A percentile compares a stretch with the other conserved stretches of the same genome.
phyloP scores from a whole-genome alignment of 176 grass and related monocot species.

The Eleusine coracana region DNA sequence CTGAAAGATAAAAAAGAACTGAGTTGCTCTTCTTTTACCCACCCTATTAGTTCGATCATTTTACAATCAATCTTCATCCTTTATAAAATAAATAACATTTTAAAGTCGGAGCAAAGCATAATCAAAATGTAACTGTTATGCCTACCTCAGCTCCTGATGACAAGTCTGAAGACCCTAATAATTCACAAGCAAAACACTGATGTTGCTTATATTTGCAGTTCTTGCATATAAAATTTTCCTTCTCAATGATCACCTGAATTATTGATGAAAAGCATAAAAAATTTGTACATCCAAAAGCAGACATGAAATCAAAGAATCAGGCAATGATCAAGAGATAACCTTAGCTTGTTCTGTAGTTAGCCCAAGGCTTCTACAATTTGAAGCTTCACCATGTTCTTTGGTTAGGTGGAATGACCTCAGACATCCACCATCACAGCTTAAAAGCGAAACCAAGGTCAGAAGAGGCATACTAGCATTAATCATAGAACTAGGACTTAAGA shows the following conservation, averaged over 20 bases:
- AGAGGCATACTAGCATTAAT: conserved; percentile 3
- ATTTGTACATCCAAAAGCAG: conserved; percentile 37
- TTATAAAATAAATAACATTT: too few species aligned
- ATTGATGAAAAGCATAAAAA: conserved; percentile 15
- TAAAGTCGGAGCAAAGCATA: conserved; percentile 1
- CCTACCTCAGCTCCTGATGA: conserved; percentile 43
- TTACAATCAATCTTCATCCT: too few species aligned
- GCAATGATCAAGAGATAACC: conserved; percentile 41
- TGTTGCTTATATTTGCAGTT: conserved; percentile 58
- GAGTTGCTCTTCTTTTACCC: too few species aligned
- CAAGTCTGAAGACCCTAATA: conserved; percentile 55
- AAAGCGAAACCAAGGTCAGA: conserved; percentile 37
- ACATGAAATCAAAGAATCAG: background rate
- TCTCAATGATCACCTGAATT: conserved; percentile 42
- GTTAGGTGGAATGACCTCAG: conserved; percentile 65
- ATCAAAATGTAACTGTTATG: conserved; percentile 9
- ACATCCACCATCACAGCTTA: conserved; percentile 65
- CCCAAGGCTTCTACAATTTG: conserved; percentile 47
- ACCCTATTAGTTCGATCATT: too few species aligned
- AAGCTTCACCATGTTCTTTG: conserved; percentile 27
- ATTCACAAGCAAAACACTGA: conserved; percentile 67
- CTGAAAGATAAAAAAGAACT: too few species aligned
- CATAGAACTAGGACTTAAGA: background rate
- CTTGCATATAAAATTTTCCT: conserved; percentile 43
- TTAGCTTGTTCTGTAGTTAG: conserved; percentile 41